Base-by-base conservation (phyloP, 306 rosid species). In the Trichosanthes cucumerina region DNA sequence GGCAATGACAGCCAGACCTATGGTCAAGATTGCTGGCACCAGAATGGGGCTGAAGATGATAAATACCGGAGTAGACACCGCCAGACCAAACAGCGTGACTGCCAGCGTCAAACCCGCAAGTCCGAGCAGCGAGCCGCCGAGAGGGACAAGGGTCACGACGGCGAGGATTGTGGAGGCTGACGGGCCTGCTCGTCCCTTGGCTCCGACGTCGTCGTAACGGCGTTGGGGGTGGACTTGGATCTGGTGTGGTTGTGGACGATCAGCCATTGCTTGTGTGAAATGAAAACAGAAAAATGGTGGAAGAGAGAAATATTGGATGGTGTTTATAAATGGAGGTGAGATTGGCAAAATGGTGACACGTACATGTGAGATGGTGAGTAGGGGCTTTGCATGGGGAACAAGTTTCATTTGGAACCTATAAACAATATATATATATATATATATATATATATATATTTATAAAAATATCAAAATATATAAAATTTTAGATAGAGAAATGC, bases 311-410 rank as follows among this genome's bases (percentile, higher is more conserved):
- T 76, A 54, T 78, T 60, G 75, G 79, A 36, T 21, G 24, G 79
- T 83, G 39, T 77, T 85, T 85, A 86, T 89, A 70, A 87, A 77
- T 34, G 86, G 52, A 78, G 78, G 70, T 60, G 73, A 26, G 84
- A 19, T 38, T 82, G 74, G 8, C 8, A 76, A 60, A 57, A 79
- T 62, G 81, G 75, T 69, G 93, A 90, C 98, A 89, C 95, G 92
- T 92, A 49, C 19, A 59, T 43, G 52, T 31, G 78, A 82, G 79
- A 84, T 84, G 93, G 87, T 86, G 93, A 87, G 90, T 86, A 49
- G 78, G 82, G 74, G 86, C 75, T 78, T 84, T 93, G 93, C 91
- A 91, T 93, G 97, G 79, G 81, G 80, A 91, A 90, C 98, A 91
- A 70, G 93, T 90, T 90, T 93, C 93, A 88, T 6, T 21, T 71